These are phyloP conservation scores for Fusarium sp. DNA, from an alignment of 2,329 filamentous ascomycete genomes.

Conservation along the genomic window DNA sequence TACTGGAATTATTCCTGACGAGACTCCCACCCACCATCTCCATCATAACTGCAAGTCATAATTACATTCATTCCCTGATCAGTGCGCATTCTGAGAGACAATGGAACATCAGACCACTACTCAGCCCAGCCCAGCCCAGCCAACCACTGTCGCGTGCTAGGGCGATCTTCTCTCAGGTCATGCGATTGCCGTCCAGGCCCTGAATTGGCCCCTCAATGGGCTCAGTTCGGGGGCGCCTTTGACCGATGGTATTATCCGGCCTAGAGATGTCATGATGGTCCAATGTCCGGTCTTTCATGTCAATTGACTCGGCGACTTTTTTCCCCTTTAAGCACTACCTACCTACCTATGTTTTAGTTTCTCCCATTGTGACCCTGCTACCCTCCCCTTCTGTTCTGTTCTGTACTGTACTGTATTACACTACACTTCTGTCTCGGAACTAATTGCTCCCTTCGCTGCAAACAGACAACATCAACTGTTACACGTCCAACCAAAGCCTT, in stretches of 20 bases:
- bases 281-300: background rate
- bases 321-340: background rate
- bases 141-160: slow-evolving; percentile 37
- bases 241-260: slow-evolving; percentile 21
- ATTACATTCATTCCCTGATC: background rate
- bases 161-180: slow-evolving; percentile 36
- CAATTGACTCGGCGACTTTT: slow-evolving; percentile 14
- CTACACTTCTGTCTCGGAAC: background rate
- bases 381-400: background rate
- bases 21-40: background rate
- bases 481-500: background rate
- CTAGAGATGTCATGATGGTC: slow-evolving; percentile 22
- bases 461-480: slow-evolving; percentile 7
- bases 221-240: slow-evolving; percentile 27
- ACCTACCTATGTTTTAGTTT: background rate
- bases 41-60: slow-evolving; percentile 2
- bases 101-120: slow-evolving; percentile 36
- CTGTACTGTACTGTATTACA: background rate
- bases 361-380: background rate
- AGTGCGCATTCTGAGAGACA: slow-evolving; percentile 3
- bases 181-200: slow-evolving; percentile 27
- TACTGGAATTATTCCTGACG: background rate
- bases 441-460: slow-evolving; percentile 19
- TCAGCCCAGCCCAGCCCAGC: slow-evolving; percentile 18
- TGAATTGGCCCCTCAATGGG: slow-evolving; percentile 32